These are phyloP conservation scores for Bothriochloa decipiens DNA, from an alignment of 176 grass and related monocot genomes.

Conservation along the genomic window DNA sequence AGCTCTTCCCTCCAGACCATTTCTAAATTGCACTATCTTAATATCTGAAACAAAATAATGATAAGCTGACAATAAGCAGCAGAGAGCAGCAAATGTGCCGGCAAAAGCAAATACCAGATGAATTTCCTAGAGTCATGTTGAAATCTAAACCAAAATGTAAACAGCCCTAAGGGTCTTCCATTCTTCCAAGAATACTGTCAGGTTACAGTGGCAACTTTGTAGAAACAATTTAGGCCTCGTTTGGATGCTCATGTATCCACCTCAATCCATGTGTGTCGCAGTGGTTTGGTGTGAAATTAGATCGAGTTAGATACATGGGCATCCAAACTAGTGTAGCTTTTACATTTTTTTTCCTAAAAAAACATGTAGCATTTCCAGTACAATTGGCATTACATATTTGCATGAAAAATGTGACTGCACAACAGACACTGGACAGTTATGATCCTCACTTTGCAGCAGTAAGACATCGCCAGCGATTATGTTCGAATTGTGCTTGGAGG, in stretches of 20 bases:
- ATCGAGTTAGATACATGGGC: no score
- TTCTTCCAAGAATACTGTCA: background rate
- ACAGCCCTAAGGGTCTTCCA: background rate
- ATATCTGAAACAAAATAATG: conserved; percentile 55
- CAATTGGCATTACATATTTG: background rate
- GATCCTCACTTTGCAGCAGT: conserved; percentile 62
- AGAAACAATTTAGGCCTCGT: background rate
- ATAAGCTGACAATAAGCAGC: background rate
- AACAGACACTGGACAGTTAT: background rate
- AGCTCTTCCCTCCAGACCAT: conserved; percentile 62
- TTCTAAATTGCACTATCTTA: conserved; percentile 65
- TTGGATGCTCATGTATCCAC: no score
- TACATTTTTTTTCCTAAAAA: no score
- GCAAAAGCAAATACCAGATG: background rate
- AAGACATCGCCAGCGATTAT: conserved; percentile 53
- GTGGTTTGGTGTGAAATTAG: no score
- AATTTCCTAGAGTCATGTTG: background rate
- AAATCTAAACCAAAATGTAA: background rate
- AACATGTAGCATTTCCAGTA: background rate
- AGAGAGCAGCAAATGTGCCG: background rate
- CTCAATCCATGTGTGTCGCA: no score
- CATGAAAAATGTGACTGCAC: background rate
- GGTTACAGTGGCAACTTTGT: background rate
- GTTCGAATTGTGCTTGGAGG: conserved; percentile 42
- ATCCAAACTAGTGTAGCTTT: no score